A percentile compares a stretch with the other conserved stretches of the same genome.
phyloP scores from a whole-genome alignment of 2,329 filamentous ascomycete genomes.

The Fusarium pseudograminearum region DNA sequence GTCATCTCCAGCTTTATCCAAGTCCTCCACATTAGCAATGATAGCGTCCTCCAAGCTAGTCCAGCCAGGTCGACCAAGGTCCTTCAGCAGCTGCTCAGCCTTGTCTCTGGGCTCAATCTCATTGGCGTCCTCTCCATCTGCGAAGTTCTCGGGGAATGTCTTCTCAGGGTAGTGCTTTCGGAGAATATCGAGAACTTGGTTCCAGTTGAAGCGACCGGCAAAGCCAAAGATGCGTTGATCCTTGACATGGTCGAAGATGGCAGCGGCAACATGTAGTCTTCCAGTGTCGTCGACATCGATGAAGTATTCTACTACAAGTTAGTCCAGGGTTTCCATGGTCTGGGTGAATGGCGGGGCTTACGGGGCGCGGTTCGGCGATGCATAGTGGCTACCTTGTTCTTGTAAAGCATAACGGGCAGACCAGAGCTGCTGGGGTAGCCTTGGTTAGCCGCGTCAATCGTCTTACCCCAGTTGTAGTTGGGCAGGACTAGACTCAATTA shows the following conservation, averaged over 20 bases:
- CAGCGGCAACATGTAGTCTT: conserved; percentile 64
- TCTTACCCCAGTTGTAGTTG: conserved; percentile 45
- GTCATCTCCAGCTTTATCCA: neutral
- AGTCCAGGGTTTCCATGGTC: rapidly evolving
- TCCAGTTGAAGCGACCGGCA: conserved; percentile 60
- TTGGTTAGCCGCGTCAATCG: conserved; percentile 38
- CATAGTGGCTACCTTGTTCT: conserved; percentile 21
- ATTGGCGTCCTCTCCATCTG: conserved; percentile 17
- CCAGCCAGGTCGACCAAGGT: conserved; percentile 32
- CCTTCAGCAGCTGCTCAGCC: conserved; percentile 23
- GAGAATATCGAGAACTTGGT: conserved; percentile 53
- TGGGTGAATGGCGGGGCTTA: neutral
- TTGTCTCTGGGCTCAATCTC: conserved; percentile 27
- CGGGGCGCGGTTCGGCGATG: conserved; percentile 10
- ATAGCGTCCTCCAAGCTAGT: conserved; percentile 23
- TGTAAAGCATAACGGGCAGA: conserved; percentile 37
- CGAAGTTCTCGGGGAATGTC: conserved; percentile 45
- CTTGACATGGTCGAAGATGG: conserved; percentile 58
- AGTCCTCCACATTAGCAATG: neutral
- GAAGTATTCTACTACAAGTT: conserved; percentile 53
- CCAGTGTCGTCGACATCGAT: conserved; percentile 63
- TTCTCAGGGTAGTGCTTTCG: conserved; percentile 37
- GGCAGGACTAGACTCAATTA: conserved; percentile 41
- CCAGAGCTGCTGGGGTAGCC: conserved; percentile 42
- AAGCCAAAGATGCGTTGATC: conserved; percentile 67